These are phyloP conservation scores for Emergomyces orientalis DNA, from an alignment of 2,329 filamentous ascomycete species.

Conservation along the genomic window DNA sequence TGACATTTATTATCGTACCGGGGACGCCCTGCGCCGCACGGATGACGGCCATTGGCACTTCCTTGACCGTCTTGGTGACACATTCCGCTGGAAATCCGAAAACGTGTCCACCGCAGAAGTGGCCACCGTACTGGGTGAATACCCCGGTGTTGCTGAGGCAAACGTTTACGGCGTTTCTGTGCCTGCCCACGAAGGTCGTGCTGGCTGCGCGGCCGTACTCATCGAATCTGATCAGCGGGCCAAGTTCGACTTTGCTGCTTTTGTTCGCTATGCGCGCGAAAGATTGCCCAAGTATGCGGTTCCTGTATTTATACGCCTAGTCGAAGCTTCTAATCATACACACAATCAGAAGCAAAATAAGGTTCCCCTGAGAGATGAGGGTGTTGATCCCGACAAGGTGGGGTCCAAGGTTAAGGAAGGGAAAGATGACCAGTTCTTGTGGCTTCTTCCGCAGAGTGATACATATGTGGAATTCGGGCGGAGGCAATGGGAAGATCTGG, in stretches of 20 bases:
- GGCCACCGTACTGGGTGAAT: conserved; percentile 51
- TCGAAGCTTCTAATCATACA: conserved; percentile 41
- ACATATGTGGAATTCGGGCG: conserved; percentile 52
- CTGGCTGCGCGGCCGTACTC: conserved; percentile 52
- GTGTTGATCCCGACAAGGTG: conserved; percentile 49
- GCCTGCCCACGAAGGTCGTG: conserved; percentile 58
- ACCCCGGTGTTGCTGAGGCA: conserved; percentile 52
- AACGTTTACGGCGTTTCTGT: conserved; percentile 62
- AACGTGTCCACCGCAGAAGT: conserved; percentile 61
- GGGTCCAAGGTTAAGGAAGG: conserved; percentile 37
- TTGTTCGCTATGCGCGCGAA: conserved; percentile 50
- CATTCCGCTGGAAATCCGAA: conserved; percentile 65
- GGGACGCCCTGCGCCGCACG: conserved; percentile 56
- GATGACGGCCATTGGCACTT: conserved; percentile 60
- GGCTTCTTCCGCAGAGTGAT: conserved; percentile 40
- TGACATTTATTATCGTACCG: conserved; percentile 59
- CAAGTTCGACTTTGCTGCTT: conserved; percentile 50
- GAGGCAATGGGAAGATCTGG: conserved; percentile 50
- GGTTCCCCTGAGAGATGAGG: conserved; percentile 57
- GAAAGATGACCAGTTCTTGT: conserved; percentile 41
- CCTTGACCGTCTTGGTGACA: conserved; percentile 61
- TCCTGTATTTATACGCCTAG: conserved; percentile 60
- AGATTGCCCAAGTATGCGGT: conserved; percentile 65
- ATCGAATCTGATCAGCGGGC: conserved; percentile 43
- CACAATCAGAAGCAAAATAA: conserved; percentile 78